Conservation (phyloP, 2,329 filamentous ascomycete genomes). For the Fusarium sacchari region DNA sequence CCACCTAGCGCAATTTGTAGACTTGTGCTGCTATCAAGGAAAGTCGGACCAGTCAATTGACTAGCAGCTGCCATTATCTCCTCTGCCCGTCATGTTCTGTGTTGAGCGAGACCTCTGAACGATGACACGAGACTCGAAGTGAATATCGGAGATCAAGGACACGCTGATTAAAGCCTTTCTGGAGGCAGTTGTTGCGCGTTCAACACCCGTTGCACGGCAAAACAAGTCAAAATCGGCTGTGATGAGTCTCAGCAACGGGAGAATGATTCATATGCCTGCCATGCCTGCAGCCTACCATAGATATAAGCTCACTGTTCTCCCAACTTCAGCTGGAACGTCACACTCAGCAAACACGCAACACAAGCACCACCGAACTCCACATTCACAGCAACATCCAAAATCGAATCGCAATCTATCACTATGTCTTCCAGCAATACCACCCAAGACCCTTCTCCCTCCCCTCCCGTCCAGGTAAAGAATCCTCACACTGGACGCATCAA, state of each 20-base stretch:
- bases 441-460: not conserved
- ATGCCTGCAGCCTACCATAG: rapidly evolving
- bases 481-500: not conserved
- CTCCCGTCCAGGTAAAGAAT: too few relatives aligned
- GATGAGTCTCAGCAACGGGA: rapidly evolving
- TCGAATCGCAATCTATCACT: not conserved
- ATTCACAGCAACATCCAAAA: not conserved
- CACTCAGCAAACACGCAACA: rapidly evolving
- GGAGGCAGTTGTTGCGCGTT: rapidly evolving
- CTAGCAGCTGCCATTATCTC: rapidly evolving
- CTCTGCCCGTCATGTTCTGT: not conserved
- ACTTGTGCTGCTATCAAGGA: rapidly evolving
- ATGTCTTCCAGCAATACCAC: not conserved
- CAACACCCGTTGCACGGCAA: not conserved
- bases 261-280: not conserved
- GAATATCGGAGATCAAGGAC: rapidly evolving
- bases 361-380: not conserved
- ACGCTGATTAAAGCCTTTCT: not conserved
- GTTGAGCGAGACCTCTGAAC: rapidly evolving
- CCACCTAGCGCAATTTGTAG: rapidly evolving
- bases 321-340: rapidly evolving
- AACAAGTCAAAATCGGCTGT: rapidly evolving
- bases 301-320: rapidly evolving
- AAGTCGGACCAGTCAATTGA: rapidly evolving
- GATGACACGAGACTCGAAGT: rapidly evolving